phyloP scores from a whole-genome alignment of 129 eudicot genomes.

The Arctium lappa region DNA sequence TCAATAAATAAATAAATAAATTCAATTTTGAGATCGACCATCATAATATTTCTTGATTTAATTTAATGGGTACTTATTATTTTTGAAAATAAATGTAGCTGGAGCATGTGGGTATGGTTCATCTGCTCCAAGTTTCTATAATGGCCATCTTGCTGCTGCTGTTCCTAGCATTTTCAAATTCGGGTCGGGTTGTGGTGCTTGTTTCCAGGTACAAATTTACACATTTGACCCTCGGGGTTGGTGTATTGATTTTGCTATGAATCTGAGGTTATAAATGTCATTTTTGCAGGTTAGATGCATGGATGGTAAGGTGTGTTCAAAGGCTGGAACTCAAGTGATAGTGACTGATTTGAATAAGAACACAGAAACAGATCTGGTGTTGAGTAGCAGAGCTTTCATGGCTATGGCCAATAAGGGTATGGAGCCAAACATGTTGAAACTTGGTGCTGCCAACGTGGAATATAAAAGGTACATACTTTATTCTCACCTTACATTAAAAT shows the following conservation, averaged over 20 bases:
- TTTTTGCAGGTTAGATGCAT: conserved; percentile 59
- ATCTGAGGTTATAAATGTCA: conserved; percentile 3
- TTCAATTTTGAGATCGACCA: conserved; percentile 13
- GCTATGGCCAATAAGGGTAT: conserved; percentile 65
- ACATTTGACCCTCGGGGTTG: not conserved
- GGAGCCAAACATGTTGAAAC: conserved; percentile 46
- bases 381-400: conserved; percentile 60
- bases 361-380: conserved; percentile 48
- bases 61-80: conserved; percentile 7
- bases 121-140: conserved; percentile 47
- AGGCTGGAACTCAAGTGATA: conserved; percentile 49
- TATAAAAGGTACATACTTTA: conserved; percentile 44
- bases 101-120: conserved; percentile 90
- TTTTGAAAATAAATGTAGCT: conserved; percentile 17
- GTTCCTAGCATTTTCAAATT: conserved; percentile 50
- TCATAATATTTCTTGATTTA: not conserved
- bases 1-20: not conserved
- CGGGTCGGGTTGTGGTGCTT: conserved; percentile 83
- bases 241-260: not conserved
- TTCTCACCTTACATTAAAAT: too few relatives aligned
- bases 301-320: conserved; percentile 40
- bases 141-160: conserved; percentile 66
- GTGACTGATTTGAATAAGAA: conserved; percentile 50
- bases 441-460: conserved; percentile 56
- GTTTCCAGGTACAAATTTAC: conserved; percentile 50